These are phyloP conservation scores for Zygotorulaspora florentina DNA, from an alignment of 805 yeast genomes.

Conservation along the genomic window DNA sequence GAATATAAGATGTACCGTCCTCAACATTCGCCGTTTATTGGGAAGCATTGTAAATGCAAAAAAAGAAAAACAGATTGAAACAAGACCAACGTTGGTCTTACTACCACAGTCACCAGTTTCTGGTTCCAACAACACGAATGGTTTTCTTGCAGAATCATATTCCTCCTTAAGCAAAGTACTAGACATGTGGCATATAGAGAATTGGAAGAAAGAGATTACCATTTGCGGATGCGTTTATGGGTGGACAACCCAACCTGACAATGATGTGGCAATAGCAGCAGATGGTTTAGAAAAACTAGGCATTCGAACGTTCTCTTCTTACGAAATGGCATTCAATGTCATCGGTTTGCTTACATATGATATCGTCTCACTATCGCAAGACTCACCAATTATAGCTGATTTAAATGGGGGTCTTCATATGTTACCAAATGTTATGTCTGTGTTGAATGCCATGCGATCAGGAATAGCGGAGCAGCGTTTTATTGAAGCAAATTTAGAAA, in stretches of 20 bases:
- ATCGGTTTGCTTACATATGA: conserved; percentile 83
- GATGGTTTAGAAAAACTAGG: conserved; percentile 84
- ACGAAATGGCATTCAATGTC: conserved; percentile 95
- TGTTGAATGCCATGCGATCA: conserved; percentile 69
- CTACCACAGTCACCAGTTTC: conserved; percentile 86
- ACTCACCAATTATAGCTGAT: conserved; percentile 87
- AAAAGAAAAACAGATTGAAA: conserved; percentile 51
- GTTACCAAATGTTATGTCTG: conserved; percentile 52
- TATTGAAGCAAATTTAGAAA: conserved; percentile 41
- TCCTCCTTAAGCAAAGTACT: conserved; percentile 75
- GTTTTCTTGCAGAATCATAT: conserved; percentile 84
- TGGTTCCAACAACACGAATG: conserved; percentile 85
- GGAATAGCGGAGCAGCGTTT: conserved; percentile 77
- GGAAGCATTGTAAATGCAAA: conserved; percentile 72
- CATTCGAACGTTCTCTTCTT: conserved; percentile 90
- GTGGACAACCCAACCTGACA: conserved; percentile 80
- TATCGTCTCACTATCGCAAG: conserved; percentile 74
- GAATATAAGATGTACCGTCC: conserved; percentile 84
- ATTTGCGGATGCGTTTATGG: conserved; percentile 87
- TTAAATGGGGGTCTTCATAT: conserved; percentile 93
- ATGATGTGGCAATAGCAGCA: conserved; percentile 66
- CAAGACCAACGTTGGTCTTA: conserved; percentile 84
- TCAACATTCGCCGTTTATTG: conserved; percentile 70
- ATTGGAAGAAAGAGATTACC: conserved; percentile 77
- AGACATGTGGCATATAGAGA: conserved; percentile 87